These are phyloP conservation scores for Ceratorhiza oryzae-sativae DNA, from an alignment of 1,284 basidiomycete species.

Conservation along the genomic window DNA sequence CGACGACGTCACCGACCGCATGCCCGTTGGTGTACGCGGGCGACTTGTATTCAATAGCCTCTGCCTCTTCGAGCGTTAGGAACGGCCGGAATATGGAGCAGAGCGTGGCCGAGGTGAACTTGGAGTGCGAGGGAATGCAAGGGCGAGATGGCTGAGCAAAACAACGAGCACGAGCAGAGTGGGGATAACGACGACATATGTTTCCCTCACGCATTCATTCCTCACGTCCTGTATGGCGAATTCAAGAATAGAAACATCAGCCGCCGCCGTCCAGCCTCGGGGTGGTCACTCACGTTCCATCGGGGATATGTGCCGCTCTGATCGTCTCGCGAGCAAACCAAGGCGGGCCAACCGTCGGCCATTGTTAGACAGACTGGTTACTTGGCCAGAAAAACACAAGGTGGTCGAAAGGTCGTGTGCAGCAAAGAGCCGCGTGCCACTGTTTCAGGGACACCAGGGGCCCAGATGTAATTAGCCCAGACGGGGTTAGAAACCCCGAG, in stretches of 20 bases:
- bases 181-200: background rate
- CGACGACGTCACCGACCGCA: constrained; percentile 46
- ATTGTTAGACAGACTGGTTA: background rate
- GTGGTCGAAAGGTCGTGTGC: background rate
- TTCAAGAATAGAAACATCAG: background rate
- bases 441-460: constrained; percentile 3
- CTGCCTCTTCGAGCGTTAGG: constrained; percentile 66
- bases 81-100: constrained; percentile 54
- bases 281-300: constrained; percentile 12
- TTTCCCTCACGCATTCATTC: constrained; percentile 26
- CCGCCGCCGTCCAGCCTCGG: background rate
- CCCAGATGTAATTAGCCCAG: constrained; percentile 7
- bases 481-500: background rate
- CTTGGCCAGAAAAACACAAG: background rate
- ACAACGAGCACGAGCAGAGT: background rate
- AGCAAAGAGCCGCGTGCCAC: background rate
- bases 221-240: background rate
- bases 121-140: background rate
- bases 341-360: constrained; percentile 14
- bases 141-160: background rate
- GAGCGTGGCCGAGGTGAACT: background rate
- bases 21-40: constrained; percentile 45
- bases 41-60: constrained; percentile 55
- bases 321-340: background rate
- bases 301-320: constrained; percentile 12